Base-by-base conservation (phyloP, 768 basidiomycete species). In the Leccinum truebloodii region DNA sequence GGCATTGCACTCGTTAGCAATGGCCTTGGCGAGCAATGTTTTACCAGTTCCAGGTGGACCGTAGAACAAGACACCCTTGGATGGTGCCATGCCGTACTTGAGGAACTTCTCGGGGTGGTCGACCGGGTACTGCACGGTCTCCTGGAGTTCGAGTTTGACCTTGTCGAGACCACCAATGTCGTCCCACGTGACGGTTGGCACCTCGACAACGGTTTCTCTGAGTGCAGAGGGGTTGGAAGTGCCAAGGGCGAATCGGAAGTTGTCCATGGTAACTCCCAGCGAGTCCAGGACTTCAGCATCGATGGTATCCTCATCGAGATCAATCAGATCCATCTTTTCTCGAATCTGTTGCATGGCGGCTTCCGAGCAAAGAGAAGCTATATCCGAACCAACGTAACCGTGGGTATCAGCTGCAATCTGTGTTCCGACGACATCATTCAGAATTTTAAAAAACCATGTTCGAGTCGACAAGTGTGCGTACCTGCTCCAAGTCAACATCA, bases 291-390 rank as follows among this genome's bases (percentile, higher is more conserved):
- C 96, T 77, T 99, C 97, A 8, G 97, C 97, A 69, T 99, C 97
- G 71, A 99, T 99, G 54, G 96, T 98, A 72, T 99, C 97, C 76
- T 96, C 93, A 63, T 95, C 94, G 32, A 96, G 84, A 74, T 95
- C 94, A 64, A 96, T 94, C 66, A 94, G 79, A 67, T 98, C 95
- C 96, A 99, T 98, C 86, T 99, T 99, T 80, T 99, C 97, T 74
- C 97, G 92, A 65, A 99, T 99, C 75, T 99, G 97, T 80, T 99
- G 97, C 97, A 99, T 99, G 51, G 97, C 97, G 58, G 97, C 97
- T 75, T 99, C 97, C 2, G 97, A 98, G 76, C 97, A 99, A 54
- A 99, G 84, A 12, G 97, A 92, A 26, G 97, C 97, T 59, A 99
- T 74, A 82, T 99, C 97, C 39, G 97, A 97, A 74, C 97, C 97